phyloP scores from a whole-genome alignment of 495 filamentous ascomycete species.

The Usnea hakonensis region DNA sequence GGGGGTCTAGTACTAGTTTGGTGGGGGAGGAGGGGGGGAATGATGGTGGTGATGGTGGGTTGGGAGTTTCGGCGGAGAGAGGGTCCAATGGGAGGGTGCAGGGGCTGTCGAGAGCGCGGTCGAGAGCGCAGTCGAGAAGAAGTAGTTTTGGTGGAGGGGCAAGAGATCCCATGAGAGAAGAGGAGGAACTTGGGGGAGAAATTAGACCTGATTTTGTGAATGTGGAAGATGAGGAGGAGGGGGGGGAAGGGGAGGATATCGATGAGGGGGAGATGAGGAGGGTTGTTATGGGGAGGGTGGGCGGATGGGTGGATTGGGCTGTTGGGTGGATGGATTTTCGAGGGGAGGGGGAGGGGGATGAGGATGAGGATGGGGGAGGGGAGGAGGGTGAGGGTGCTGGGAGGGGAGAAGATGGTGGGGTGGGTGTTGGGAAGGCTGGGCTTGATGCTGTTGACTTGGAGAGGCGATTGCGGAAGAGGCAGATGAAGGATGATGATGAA shows the following conservation, averaged over 20 bases:
- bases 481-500: not conserved
- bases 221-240: conserved; percentile 11
- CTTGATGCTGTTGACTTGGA: conserved; percentile 10
- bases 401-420: not conserved
- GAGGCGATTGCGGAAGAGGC: conserved; percentile 7
- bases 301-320: conserved; percentile 24
- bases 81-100: not conserved
- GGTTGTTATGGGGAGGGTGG: conserved; percentile 21
- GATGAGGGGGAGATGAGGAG: conserved; percentile 24
- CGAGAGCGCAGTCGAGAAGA: not conserved
- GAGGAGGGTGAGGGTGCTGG: not conserved
- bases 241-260: conserved; percentile 9
- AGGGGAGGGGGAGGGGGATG: conserved; percentile 11
- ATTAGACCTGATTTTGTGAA: conserved; percentile 20
- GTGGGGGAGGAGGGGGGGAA: not conserved
- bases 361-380: not conserved
- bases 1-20: conserved; percentile 64
- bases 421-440: not conserved
- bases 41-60: not conserved
- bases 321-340: conserved; percentile 23
- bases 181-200: not conserved
- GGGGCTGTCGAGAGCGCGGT: not conserved
- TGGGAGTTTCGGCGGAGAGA: not conserved
- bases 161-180: not conserved
- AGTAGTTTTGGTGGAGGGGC: not conserved